Base-by-base conservation (phyloP, 345 rosid genomes). In the Leavenworthia alabamica region DNA sequence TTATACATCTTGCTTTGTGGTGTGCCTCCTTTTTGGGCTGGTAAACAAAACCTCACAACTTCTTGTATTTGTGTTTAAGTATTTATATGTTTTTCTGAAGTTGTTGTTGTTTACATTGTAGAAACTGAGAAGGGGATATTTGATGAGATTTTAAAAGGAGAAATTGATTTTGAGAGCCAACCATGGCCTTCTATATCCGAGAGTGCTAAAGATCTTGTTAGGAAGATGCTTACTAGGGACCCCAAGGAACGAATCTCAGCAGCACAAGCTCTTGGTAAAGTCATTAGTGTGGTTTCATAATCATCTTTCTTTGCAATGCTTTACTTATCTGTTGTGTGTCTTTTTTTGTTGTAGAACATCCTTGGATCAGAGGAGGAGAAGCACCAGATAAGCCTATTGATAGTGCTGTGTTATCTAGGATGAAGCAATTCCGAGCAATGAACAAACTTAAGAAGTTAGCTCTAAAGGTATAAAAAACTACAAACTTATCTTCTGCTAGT, bases 341-440 rank as follows among this genome's bases (percentile, higher is more conserved):
- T 11, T 32, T 53, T 19, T 2, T 67, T 77, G 24, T 56, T 1
- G 0, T 19, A 67, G 65, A 67, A 41, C 72, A 67, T 59, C 72
- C 66, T 7, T 29, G 47, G 43, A 67, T 82, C 29, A 79, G 43
- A 68, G 91, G 85, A 3, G 90, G 86, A 50, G 84, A 83, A 56
- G 95, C 98, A 23, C 80, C 89, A 2, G 95, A 91, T 70, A 86
- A 83, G 68, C 90, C 90, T 19, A 82, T 91, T 40, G 87, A 79
- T 62, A 86, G 73, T 63, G 98, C 93, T 10, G 98, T 89, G 60
- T 86, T 91, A n/a, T 80, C 93, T 24, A 75, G 96, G 64, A 77
- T 91, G 98, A 91, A 86, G 76, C 95, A 91, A 73, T 88, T 91
- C 74, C 82, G 92, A 60, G 96, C 88, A 47, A 86, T 91, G 98